Base-by-base conservation (phyloP, 495 filamentous ascomycete species). In the Parathielavia appendiculata region DNA sequence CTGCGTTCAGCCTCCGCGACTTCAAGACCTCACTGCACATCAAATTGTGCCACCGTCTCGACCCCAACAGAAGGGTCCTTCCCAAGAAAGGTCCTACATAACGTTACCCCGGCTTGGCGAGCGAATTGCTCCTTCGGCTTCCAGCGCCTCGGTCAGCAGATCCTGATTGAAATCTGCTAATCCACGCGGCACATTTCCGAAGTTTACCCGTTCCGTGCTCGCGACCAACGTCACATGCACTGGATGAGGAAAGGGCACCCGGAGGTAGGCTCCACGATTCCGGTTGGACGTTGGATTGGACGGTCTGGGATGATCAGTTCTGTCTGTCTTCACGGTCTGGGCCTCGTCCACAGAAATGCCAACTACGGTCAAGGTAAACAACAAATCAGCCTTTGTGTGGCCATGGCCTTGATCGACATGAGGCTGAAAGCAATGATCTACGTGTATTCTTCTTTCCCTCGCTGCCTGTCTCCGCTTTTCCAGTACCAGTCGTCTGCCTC, bases 121-220 rank as follows among this genome's bases (percentile, higher is more conserved):
- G 35, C 13, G 17, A 19, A 45, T 17, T 13, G 19, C 41, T 20
- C 41, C 19, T 45, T 45, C 19, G 17, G n/a, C 6, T 23, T 16
- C 26, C 26, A 30, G 3, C 26, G 26, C 26, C 30, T 58, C 48
- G 35, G 54, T 50, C 54, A 57, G 43, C 44, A 36, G 41, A 36
- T 34, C 52, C 19, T 47, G 26, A 30, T 26, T 12, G 1, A 30
- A 30, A 3, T 30, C 26, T 30, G 26, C 26, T 30, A 2, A 30
- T 47, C n/a, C 44, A 13, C 54, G 34, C 35, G 36, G 47, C 17
- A 51, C 40, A 58, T 51, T 58, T 51, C 56, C 56, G 56, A 58
- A 5, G 56, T 58, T 58, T 58, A 51, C n/a, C 56, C 56, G 16
- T 45, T 49, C n/a, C 32, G 26, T 30, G 26, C 48, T 47, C 30